Evolutionary conservation across 2,329 filamentous ascomycete genomes (phyloP).

Genomic region (Ceratocystis huliohia): DNA sequence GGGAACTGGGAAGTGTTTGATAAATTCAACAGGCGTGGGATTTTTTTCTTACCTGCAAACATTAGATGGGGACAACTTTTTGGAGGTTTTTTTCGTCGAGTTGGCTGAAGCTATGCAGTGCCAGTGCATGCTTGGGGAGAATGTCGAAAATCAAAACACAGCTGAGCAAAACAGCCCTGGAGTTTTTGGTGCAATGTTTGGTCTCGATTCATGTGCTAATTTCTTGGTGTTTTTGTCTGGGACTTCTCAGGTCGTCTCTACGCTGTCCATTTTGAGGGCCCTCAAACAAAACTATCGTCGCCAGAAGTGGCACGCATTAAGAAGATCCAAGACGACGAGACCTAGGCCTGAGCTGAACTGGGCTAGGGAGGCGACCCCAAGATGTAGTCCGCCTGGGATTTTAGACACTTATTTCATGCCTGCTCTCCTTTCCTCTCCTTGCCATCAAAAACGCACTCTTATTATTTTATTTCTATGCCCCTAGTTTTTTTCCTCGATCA

Average conservation of each 20-base stretch:
- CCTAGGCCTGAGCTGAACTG: background rate
- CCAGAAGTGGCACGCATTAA: background rate
- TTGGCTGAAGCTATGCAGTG: background rate
- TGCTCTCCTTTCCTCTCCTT: background rate
- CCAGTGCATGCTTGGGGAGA: background rate
- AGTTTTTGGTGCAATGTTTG: background rate
- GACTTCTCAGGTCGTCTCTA: background rate
- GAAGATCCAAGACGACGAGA: background rate
- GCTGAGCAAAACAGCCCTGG: too few species aligned
- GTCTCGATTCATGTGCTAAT: background rate
- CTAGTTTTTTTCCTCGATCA: background rate
- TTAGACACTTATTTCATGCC: background rate
- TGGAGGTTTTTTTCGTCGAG: background rate
- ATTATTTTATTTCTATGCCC: background rate
- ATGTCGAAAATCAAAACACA: too few species aligned
- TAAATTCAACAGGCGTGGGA: constrained; percentile 7
- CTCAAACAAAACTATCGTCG: constrained; percentile 4
- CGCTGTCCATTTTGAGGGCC: background rate
- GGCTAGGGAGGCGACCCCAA: background rate
- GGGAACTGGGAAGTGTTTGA: constrained; percentile 12
- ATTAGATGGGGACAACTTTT: background rate
- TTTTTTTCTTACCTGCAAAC: constrained; percentile 6
- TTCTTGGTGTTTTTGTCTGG: background rate
- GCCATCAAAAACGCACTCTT: background rate
- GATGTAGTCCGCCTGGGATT: background rate